Percentiles rank a stretch among this genome's conserved stretches.
Evolutionary conservation across 2,329 filamentous ascomycete species (phyloP).

Genomic region (Colletotrichum ledebouriae): DNA sequence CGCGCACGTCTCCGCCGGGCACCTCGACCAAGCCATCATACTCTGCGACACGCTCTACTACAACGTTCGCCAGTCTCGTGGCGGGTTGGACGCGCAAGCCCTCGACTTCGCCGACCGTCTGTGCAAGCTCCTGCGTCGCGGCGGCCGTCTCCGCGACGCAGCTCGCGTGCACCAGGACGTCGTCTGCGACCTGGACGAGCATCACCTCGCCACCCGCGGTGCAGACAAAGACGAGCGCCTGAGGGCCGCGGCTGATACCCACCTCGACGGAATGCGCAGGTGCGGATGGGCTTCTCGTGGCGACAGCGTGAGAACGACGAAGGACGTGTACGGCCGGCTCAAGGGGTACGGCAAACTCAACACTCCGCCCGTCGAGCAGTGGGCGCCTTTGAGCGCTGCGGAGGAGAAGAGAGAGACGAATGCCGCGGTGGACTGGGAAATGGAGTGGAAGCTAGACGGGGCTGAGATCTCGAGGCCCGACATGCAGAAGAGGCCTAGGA

Average conservation of each 20-base stretch:
- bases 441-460: constrained; percentile 42
- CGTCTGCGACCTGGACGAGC: constrained; percentile 46
- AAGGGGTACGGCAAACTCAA: constrained; percentile 43
- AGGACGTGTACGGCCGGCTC: constrained; percentile 39
- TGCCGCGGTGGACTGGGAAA: constrained; percentile 36
- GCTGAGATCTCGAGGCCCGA: constrained; percentile 22
- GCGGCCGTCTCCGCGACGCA: constrained; percentile 47
- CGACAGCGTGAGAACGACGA: constrained; percentile 32
- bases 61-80: constrained; percentile 51
- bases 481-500: constrained; percentile 40
- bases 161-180: constrained; percentile 49
- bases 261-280: constrained; percentile 45
- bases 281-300: constrained; percentile 44
- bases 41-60: constrained; percentile 52
- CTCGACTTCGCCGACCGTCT: constrained; percentile 49
- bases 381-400: constrained; percentile 37
- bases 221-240: constrained; percentile 42
- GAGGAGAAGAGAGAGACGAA: constrained; percentile 44
- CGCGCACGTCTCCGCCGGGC: constrained; percentile 48
- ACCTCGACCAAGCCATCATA: constrained; percentile 48
- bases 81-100: constrained; percentile 48
- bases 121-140: constrained; percentile 47
- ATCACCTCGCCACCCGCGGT: constrained; percentile 24
- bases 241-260: constrained; percentile 42
- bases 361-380: constrained; percentile 41